Base-by-base conservation (phyloP, 768 basidiomycete genomes). In the Trametes gibbosa region DNA sequence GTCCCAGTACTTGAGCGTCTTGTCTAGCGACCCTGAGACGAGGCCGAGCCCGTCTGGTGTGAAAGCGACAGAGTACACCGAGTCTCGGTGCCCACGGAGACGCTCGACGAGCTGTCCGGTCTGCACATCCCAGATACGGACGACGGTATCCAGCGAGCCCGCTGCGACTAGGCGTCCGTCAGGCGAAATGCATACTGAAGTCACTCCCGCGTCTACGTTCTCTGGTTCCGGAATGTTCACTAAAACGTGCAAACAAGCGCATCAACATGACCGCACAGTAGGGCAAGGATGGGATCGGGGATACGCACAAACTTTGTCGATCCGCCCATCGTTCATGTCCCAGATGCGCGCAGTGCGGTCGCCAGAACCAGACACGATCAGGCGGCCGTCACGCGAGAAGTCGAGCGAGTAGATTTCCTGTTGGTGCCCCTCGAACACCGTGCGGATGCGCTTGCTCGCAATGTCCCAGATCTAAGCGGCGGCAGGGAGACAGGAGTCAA, bases 331-430 rank as follows among this genome's bases (percentile, higher is more conserved):
- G 46, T 76, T 75, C 72, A 85, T 80, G 63, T 84, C 79, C 84
- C 84, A 86, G 53, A 85, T 80, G 45, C 81, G 72, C 25, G 83
- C 83, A 0, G 82, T 84, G 70, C 80, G 79, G 73, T 86, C 92
- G 2, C 94, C 93, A 0, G 91, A 94, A 16, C 94, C 95, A 3
- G 92, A 94, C 10, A 95, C 91, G 63, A 96, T 87, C 65, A 89
- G 80, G 5, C 85, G 80, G 7, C 95, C 94, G 65, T 95, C 90
- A n/a, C 79, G 74, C 1, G 92, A 91, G 74, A 95, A 96, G 72
- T 91, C 92, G 63, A 97, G 86, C 1, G 93, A 92, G 74, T 96
- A 96, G 68, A 97, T 94, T 68, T 96, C 95, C 69, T 93, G 90
- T 67, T 85, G 84, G 74, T 97, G 95, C 5, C 95, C 95, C 63